These are phyloP conservation scores for Bothriochloa decipiens DNA, from an alignment of 176 grass and related monocot genomes.

Conservation along the genomic window DNA sequence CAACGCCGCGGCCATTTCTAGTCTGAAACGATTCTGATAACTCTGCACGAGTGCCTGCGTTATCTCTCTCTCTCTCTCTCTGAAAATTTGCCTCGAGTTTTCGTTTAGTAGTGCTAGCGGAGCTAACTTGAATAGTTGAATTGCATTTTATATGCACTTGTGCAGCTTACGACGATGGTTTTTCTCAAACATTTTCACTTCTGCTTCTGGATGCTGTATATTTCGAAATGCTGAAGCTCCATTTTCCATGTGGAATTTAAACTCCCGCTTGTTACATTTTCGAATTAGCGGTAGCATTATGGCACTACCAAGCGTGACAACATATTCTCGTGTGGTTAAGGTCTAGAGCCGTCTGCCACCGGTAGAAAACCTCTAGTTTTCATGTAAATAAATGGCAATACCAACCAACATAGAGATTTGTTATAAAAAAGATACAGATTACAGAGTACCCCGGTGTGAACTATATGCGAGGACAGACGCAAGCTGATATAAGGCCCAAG, in stretches of 20 bases:
- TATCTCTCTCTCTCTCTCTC: too few relatives aligned
- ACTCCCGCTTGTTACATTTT: background rate
- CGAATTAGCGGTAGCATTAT: background rate
- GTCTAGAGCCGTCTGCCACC: background rate
- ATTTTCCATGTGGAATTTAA: background rate
- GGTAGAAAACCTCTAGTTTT: background rate
- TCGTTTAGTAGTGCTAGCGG: background rate
- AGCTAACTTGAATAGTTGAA: background rate
- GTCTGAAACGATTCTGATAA: too few relatives aligned
- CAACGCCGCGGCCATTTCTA: too few relatives aligned
- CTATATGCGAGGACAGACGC: too few relatives aligned
- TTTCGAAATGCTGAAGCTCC: background rate
- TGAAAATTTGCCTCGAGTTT: too few relatives aligned
- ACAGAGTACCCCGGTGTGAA: too few relatives aligned
- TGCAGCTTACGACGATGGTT: background rate
- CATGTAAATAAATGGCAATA: background rate
- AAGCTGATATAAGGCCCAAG: too few relatives aligned
- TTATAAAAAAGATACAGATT: too few relatives aligned
- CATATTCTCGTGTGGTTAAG: background rate
- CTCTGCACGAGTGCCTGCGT: too few relatives aligned
- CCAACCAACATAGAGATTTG: too few relatives aligned
- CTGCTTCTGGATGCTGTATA: background rate
- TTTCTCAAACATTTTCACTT: background rate
- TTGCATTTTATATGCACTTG: background rate
- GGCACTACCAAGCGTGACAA: background rate